phyloP scores from a whole-genome alignment of 75 land plant species.

The Sequoia sempervirens region DNA sequence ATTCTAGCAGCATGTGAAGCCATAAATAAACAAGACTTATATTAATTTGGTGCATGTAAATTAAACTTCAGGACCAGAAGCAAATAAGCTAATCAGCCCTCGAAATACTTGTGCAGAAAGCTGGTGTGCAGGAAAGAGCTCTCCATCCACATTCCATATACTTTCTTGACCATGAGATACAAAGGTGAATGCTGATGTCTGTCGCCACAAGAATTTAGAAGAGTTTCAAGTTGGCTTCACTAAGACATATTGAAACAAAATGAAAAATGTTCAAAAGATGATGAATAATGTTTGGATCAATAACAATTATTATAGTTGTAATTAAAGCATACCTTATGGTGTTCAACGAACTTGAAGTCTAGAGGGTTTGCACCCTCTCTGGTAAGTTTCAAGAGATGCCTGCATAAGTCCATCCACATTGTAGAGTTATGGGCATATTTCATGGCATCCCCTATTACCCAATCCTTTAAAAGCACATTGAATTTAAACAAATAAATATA shows the following conservation, averaged over 20 bases:
- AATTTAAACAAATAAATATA: not conserved
- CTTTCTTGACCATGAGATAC: slow-evolving; percentile 60
- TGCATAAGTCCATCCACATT: slow-evolving; percentile 14
- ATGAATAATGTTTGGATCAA: not conserved
- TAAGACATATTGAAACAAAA: not conserved
- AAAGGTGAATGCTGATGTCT: slow-evolving; percentile 90
- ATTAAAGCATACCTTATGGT: slow-evolving; percentile 53
- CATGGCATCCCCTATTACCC: not conserved
- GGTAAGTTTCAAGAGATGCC: slow-evolving; percentile 81
- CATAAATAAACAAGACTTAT: not conserved
- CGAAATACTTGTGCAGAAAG: slow-evolving; percentile 86
- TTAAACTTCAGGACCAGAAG: slow-evolving; percentile 79
- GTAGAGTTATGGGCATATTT: not conserved
- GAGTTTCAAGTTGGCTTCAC: not conserved
- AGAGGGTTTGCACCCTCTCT: slow-evolving; percentile 72
- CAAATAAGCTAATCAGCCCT: slow-evolving; percentile 82
- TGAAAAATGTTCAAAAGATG: not conserved
- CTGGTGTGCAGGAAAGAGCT: slow-evolving; percentile 67
- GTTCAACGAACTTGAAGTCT: slow-evolving; percentile 81
- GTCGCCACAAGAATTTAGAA: slow-evolving; percentile 5
- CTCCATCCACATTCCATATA: slow-evolving; percentile 95
- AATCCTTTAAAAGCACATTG: not conserved
- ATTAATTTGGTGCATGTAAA: too few species aligned
- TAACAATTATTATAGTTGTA: not conserved
- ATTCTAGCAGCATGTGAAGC: not conserved